phyloP scores from a whole-genome alignment of 495 filamentous ascomycete genomes.

The Neurospora sp. region DNA sequence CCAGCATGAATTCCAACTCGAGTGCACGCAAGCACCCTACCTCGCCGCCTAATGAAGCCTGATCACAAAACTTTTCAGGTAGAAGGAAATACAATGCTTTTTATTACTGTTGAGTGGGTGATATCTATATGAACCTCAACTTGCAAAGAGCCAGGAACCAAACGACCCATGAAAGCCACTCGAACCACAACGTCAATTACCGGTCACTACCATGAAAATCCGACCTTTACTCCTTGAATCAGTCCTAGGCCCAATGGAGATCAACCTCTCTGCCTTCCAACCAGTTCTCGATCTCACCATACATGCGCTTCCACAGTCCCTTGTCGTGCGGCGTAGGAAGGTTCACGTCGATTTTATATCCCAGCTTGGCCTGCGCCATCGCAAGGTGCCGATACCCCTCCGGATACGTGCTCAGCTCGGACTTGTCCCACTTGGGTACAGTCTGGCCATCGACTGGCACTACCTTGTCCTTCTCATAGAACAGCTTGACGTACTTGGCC shows the following conservation, averaged over 20 bases:
- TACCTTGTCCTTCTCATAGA: constrained; percentile 62
- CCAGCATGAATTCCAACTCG: background rate
- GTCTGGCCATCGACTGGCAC: constrained; percentile 44
- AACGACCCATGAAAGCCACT: background rate
- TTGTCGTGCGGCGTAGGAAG: constrained; percentile 27
- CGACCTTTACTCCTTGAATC: background rate
- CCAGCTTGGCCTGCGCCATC: constrained; percentile 33
- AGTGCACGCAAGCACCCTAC: background rate
- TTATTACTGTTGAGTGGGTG: background rate
- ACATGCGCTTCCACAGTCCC: constrained; percentile 27
- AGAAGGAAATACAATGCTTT: background rate
- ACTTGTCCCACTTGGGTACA: constrained; percentile 37
- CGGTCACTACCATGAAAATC: background rate
- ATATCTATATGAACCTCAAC: background rate
- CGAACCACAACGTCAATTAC: background rate
- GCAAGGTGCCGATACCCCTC: constrained; percentile 49
- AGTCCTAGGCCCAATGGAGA: constrained; percentile 14
- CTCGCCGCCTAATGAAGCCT: background rate
- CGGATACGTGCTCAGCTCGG: constrained; percentile 39
- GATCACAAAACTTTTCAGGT: background rate
- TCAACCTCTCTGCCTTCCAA: constrained; percentile 26
- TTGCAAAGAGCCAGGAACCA: background rate
- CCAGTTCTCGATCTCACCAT: constrained; percentile 36
- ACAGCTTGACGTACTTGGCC: constrained; percentile 50
- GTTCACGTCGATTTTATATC: constrained; percentile 29